These are phyloP conservation scores for Metschnikowia corniflorae DNA, from an alignment of 805 yeast species.

Conservation along the genomic window DNA sequence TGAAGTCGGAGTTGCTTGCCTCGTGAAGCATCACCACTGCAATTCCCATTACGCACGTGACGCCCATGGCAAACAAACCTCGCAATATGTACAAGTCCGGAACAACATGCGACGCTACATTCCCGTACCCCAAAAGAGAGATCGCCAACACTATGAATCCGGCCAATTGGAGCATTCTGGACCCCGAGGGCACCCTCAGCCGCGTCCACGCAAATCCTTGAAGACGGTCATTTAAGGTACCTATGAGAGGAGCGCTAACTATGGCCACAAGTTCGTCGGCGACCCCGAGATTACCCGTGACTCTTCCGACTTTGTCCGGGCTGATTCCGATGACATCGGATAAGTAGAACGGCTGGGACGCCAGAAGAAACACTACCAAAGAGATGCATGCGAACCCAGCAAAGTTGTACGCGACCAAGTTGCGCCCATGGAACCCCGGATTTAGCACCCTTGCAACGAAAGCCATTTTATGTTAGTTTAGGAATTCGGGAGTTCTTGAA, in stretches of 20 bases:
- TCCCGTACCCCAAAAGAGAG: constrained; percentile 48
- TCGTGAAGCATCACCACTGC: constrained; percentile 59
- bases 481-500: neutral
- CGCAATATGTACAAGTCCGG: constrained; percentile 52
- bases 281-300: constrained; percentile 40
- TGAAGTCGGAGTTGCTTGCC: constrained; percentile 44
- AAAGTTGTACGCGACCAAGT: constrained; percentile 32
- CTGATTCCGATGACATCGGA: constrained; percentile 28
- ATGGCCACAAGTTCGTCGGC: constrained; percentile 59
- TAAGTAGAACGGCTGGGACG: constrained; percentile 41
- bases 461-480: neutral
- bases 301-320: constrained; percentile 27
- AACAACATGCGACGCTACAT: constrained; percentile 31
- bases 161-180: constrained; percentile 47
- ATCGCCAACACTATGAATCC: constrained; percentile 49
- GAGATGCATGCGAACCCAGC: constrained; percentile 39
- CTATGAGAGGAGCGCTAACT: constrained; percentile 55
- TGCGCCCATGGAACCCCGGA: constrained; percentile 16
- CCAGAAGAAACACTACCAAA: constrained; percentile 35
- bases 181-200: constrained; percentile 35
- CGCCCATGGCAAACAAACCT: constrained; percentile 59
- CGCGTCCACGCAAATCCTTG: constrained; percentile 17
- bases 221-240: constrained; percentile 57
- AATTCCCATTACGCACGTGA: constrained; percentile 52
- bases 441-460: constrained; percentile 5